Percentiles rank a stretch among this genome's conserved stretches.
These are phyloP conservation scores for Aegilops bicornis DNA, from an alignment of 176 grass and related monocot genomes.

Conservation along the genomic window DNA sequence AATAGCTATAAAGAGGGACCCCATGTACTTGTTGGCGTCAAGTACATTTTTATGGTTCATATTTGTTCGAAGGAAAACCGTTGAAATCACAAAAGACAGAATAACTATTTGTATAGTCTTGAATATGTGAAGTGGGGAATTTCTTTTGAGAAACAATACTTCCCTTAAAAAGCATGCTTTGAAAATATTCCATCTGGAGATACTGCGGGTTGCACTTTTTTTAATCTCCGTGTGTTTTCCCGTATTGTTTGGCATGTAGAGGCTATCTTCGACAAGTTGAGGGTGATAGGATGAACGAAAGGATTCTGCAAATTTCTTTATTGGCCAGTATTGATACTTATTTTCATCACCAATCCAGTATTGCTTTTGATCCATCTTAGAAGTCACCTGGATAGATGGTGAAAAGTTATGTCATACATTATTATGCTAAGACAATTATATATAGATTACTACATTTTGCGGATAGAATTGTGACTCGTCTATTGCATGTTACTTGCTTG, in stretches of 20 bases:
- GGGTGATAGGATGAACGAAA: constrained; percentile 41
- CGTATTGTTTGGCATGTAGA: constrained; percentile 13
- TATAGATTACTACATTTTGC: not conserved
- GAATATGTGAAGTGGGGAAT: constrained; percentile 69
- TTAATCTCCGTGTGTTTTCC: constrained; percentile 22
- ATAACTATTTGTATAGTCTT: constrained; percentile 57
- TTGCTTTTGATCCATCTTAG: constrained; percentile 66
- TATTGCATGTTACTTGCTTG: not conserved
- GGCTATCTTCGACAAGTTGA: constrained; percentile 15
- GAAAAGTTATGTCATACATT: not conserved
- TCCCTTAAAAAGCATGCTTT: constrained; percentile 78
- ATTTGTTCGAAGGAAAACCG: constrained; percentile 62
- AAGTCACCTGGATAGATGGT: constrained; percentile 52
- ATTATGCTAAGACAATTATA: not conserved
- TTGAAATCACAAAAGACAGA: constrained; percentile 64
- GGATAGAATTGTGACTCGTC: not conserved
- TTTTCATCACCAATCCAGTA: constrained; percentile 55
- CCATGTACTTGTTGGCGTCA: constrained; percentile 69
- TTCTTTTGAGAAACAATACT: constrained; percentile 64
- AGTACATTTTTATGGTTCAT: constrained; percentile 50
- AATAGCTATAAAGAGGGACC: constrained; percentile 54
- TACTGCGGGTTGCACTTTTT: constrained; percentile 6
- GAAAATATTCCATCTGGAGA: constrained; percentile 63
- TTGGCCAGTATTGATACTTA: constrained; percentile 55
- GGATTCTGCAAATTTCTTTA: constrained; percentile 46